A percentile compares a stretch with the other conserved stretches of the same genome.
Evolutionary conservation across 495 filamentous ascomycete genomes (phyloP).

Genomic region (Talaromyces liani): DNA sequence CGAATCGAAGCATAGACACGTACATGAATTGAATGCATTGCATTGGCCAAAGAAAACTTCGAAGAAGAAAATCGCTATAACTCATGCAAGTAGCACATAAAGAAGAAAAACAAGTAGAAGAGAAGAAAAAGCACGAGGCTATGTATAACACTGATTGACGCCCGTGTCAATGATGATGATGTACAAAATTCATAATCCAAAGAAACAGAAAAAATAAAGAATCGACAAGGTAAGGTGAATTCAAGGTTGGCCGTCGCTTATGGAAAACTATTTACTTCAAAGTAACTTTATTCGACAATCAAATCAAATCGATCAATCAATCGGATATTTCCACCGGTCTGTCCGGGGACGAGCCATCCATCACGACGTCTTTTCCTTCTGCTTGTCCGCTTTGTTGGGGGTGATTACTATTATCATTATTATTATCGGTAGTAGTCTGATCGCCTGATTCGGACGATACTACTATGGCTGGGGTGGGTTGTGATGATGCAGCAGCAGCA

Average conservation of each 20-base stretch:
- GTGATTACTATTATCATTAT: slow-evolving; percentile 1
- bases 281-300: not conserved
- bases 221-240: not conserved
- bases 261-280: not conserved
- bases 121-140: not conserved
- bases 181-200: not conserved
- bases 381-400: not conserved
- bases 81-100: not conserved
- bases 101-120: not conserved
- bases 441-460: slow-evolving; percentile 16
- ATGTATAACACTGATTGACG: not conserved
- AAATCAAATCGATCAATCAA: slow-evolving; percentile 10
- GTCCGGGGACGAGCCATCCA: slow-evolving; percentile 18
- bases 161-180: not conserved
- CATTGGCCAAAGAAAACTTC: not conserved
- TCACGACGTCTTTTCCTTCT: not conserved
- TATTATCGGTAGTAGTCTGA: not conserved
- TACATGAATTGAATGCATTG: not conserved
- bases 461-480: slow-evolving; percentile 28
- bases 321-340: slow-evolving; percentile 26
- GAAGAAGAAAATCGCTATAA: not conserved
- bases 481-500: slow-evolving; percentile 7
- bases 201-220: not conserved
- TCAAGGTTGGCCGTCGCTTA: not conserved
- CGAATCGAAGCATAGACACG: not conserved